A percentile compares a stretch with the other conserved stretches of the same genome.
Evolutionary conservation across 2,329 filamentous ascomycete species (phyloP).

Genomic region (Claviceps sp.): DNA sequence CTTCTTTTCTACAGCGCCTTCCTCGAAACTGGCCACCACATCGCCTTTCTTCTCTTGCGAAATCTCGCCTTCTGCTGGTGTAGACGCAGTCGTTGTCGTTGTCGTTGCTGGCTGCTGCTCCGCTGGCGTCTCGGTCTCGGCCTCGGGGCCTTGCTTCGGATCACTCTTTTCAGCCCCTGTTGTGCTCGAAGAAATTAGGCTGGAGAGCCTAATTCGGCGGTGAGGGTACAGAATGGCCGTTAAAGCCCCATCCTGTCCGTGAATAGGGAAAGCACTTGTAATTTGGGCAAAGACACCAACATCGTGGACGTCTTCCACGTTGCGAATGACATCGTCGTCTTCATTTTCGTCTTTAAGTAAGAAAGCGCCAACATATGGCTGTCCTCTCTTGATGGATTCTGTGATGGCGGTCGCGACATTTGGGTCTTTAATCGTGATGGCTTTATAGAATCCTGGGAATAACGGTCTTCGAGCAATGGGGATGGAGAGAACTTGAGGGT

Average conservation of each 20-base stretch:
- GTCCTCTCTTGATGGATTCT: constrained; percentile 91
- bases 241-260: constrained; percentile 70
- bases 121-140: constrained; percentile 36
- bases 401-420: constrained; percentile 85
- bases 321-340: constrained; percentile 88
- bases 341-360: constrained; percentile 92
- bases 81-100: background rate
- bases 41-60: constrained; percentile 68
- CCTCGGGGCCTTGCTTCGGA: constrained; percentile 31
- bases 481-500: constrained; percentile 94
- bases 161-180: constrained; percentile 38
- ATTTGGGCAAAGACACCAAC: constrained; percentile 96
- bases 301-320: constrained; percentile 81
- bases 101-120: constrained; percentile 36
- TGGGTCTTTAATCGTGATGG: constrained; percentile 88
- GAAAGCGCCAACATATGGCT: constrained; percentile 95
- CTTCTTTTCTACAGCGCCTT: constrained; percentile 52
- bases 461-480: constrained; percentile 87
- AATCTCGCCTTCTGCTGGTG: constrained; percentile 34
- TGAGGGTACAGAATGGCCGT: constrained; percentile 95
- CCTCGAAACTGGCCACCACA: constrained; percentile 94
- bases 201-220: constrained; percentile 80
- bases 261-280: constrained; percentile 86
- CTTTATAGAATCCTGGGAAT: constrained; percentile 98
- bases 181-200: constrained; percentile 57